Evolutionary conservation across 2,329 filamentous ascomycete genomes (phyloP), one percentile per base, ranked within the genome.

Genomic region (Cercospora nicotianae): DNA sequence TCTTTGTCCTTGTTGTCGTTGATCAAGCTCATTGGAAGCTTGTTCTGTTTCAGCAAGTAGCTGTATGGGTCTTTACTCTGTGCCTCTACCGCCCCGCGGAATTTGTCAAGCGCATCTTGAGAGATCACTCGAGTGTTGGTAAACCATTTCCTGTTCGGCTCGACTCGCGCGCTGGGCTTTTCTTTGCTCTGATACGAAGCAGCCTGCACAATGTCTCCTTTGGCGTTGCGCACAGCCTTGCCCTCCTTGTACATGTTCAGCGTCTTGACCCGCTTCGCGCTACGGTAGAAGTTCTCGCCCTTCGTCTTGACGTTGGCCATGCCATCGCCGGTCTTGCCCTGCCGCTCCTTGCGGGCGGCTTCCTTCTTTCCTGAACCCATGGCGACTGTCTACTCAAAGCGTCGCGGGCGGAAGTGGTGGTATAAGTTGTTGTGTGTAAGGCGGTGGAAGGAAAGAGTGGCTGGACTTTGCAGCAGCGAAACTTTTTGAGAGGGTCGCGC

Each of bases 111-210:
- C 3, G 93, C 92, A 78, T 96, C 92, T 79, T 97, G 94, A 1
- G 91, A 93, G 76, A 97, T 96, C 55, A 90, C 89, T 76, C 95
- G 86, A 36, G 94, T 97, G 80, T 97, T 97, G 76, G 90, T 92
- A 82, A 99, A 99, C 95, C 95, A 99, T 82, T 96, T 96, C 76
- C 95, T 87, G 82, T 98, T 96, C 60, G 95, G 95, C 83, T 98
- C 94, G 77, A 98, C 91, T 72, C 94, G 88, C 73, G 94, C 95
- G 68, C 86, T 88, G 58, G 94, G 94, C 23, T 90, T 82, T 39
- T 97, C 93, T 77, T 89, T 86, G 68, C 90, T 93, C 82, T 98
- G 94, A 81, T 89, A 97, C 16, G 88, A 86, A 60, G 93, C 93
- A 72, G 93, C 89, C 81, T 95, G 90, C 65, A 90, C 91, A 78